Evolutionary conservation across 1,284 basidiomycete species (phyloP), one percentile per base, ranked within the genome.

Genomic region (Acaromyces ingoldii): DNA sequence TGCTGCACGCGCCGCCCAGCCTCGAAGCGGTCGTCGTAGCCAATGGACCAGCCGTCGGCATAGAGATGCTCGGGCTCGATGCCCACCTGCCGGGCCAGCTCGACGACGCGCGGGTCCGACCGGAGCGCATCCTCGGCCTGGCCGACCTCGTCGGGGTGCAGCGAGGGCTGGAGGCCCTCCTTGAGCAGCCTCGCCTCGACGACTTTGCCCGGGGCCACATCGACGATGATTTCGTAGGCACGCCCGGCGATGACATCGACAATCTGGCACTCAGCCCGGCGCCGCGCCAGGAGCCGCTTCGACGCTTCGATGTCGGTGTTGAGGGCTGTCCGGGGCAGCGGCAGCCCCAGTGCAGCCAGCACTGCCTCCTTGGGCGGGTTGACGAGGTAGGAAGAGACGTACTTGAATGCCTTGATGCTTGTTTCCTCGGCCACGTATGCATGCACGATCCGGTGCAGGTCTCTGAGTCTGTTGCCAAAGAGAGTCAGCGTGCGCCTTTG

Each of bases 21-120:
- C 44, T 57, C 58, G 42, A 61, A 65, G 26, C 63, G 56, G 44
- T 60, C 58, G 25, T 65, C 63, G 39, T 57, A 65, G 10, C 63
- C 63, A 39, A 65, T 55, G 11, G 60, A 65, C 63, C 63, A 65
- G 11, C 63, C 63, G 37, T 91, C 89, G 34, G 86, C 88, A 57
- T 75, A 81, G 19, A 91, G 82, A 70, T 91, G 83, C 34, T 89
- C 81, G 1, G 87, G 84, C 22, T 80, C 76, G 41, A 91, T 76
- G 30, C 88, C 89, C 58, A 91, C 84, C 60, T 85, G 84, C 44
- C 82, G 83, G n/a, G 33, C 33, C n/a, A 34, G n/a, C n/a, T 34
- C n/a, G 11, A 34, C 33, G n/a, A 34, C n/a, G 11, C n/a, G 33
- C n/a, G 33, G 33, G n/a, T 34, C n/a, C n/a, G 33, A 34, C n/a